Base-by-base conservation (phyloP, 2,329 filamentous ascomycete genomes). In the Blumeria graminis region DNA sequence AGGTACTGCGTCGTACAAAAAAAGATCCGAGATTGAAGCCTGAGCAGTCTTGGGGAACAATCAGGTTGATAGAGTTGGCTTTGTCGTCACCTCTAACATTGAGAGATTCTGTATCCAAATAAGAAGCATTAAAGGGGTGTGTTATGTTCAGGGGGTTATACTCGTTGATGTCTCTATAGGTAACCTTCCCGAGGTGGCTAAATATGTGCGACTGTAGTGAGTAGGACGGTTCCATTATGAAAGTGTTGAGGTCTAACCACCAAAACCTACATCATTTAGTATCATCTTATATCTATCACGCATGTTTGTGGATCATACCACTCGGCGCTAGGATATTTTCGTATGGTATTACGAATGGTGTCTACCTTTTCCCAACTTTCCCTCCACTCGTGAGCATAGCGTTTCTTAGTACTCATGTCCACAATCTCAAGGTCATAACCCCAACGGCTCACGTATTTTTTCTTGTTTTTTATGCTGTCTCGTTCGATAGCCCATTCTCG, bases 361-460 rank as follows among this genome's bases (percentile, higher is more conserved):
- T 98, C 92, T 59, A 95, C 89, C 74, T 96, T 98, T 71, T 98
- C 92, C 92, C 92, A 98, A 68, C 90, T 93, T 71, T 98, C 92
- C 65, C 92, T 80, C 92, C 92, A 98, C 70, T 98, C 92, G 70
- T 98, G 92, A 33, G 92, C 90, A 68, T 98, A 98, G 62, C 89
- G 81, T 72, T 95, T 96, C 76, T 95, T 94, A 56, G 89, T 94
- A 71, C 88, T 90, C 89, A 98, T 94, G 68, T 98, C 93, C 62
- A 94, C 87, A 66, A 96, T 84, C 68, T 98, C 92, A 58, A 98
- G 73, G 60, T 95, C 84, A 68, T 98, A 96, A 13, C 92, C 92
- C 89, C 92, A 96, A 67, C 76, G 77, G 36, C 78, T 75, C 1
- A 81, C 83, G 66, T 98, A 98, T 65, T 82, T 84, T 67, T 84